Evolutionary conservation across 78 protist genomes (phyloP).

Genomic region (Dictyostelium citrinum): DNA sequence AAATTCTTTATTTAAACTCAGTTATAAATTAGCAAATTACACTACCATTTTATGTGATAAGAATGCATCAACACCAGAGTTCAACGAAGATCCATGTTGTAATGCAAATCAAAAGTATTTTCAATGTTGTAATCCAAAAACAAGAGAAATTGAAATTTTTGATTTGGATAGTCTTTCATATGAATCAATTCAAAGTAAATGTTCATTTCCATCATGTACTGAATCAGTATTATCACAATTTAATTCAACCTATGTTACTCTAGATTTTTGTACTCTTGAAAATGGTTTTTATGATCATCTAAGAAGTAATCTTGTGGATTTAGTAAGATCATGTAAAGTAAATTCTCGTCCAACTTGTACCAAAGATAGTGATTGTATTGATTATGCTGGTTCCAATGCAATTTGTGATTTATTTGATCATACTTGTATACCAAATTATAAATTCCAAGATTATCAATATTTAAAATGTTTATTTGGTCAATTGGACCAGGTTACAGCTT

Average conservation of each 20-base stretch:
- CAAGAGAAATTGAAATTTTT: too few relatives aligned
- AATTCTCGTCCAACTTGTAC: not conserved
- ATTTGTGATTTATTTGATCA: constrained; percentile 6
- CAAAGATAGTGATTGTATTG: not conserved
- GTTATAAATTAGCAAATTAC: too few relatives aligned
- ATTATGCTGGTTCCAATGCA: not conserved
- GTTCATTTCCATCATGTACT: not conserved
- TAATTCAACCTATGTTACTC: not conserved
- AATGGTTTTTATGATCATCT: not conserved
- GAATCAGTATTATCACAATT: not conserved
- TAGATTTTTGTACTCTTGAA: not conserved
- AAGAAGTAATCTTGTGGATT: not conserved
- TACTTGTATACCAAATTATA: not conserved
- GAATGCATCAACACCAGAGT: not conserved
- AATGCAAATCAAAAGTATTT: not conserved
- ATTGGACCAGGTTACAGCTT: not conserved
- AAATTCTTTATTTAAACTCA: not conserved
- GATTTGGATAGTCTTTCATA: not conserved
- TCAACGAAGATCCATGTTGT: constrained; percentile 27
- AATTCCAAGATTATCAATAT: not conserved
- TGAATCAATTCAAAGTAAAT: not conserved
- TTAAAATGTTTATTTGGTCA: constrained; percentile 13
- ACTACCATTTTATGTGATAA: not conserved
- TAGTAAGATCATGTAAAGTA: not conserved
- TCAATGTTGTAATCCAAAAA: constrained; percentile 40